phyloP scores from a whole-genome alignment of 495 filamentous ascomycete genomes.

The Chlorociboria aeruginascens region DNA sequence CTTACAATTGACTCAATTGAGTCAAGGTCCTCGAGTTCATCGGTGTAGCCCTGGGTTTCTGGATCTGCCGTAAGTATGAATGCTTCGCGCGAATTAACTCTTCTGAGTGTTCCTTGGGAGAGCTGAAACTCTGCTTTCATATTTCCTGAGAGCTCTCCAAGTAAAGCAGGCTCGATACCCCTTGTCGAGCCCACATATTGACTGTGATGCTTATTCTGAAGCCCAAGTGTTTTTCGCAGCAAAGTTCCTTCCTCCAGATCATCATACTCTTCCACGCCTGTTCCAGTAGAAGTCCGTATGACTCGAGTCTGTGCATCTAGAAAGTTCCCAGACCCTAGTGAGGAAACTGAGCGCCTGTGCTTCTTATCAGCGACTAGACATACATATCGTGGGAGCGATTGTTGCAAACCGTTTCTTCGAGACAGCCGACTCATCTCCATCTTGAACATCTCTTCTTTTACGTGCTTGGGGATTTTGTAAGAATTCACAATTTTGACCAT shows the following conservation, averaged over 20 bases:
- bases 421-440: conserved; percentile 38
- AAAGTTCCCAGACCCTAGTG: conserved; percentile 4
- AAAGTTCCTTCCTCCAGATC: conserved; percentile 45
- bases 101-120: conserved; percentile 53
- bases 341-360: conserved; percentile 12
- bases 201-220: conserved; percentile 48
- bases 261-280: conserved; percentile 46
- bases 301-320: conserved; percentile 4
- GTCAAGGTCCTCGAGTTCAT: conserved; percentile 53
- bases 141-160: conserved; percentile 54
- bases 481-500: conserved; percentile 49
- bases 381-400: conserved; percentile 10
- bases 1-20: conserved; percentile 72
- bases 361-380: conserved; percentile 11
- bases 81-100: conserved; percentile 68
- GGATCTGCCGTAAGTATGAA: conserved; percentile 68
- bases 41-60: conserved; percentile 45
- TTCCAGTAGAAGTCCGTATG: conserved; percentile 36
- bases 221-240: conserved; percentile 48
- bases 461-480: conserved; percentile 51
- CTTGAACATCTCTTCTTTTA: conserved; percentile 58
- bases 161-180: conserved; percentile 58
- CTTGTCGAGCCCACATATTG: conserved; percentile 58
- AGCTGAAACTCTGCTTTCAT: conserved; percentile 54
- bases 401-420: conserved; percentile 43